phyloP scores from a whole-genome alignment of 495 filamentous ascomycete genomes.

The Xylaria curta region DNA sequence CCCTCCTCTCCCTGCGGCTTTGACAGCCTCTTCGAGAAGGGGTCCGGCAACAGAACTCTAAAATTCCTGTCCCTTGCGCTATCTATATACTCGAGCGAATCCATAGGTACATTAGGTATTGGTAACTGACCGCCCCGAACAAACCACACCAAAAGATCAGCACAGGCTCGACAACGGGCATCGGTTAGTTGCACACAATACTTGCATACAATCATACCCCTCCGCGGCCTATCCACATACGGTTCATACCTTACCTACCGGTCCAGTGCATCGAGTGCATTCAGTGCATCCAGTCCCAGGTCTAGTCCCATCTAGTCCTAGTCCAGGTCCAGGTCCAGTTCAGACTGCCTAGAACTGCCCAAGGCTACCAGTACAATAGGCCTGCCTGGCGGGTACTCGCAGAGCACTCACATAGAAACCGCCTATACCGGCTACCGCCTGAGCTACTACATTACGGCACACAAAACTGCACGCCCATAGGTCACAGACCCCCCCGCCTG shows the following conservation, averaged over 20 bases:
- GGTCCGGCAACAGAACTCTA: neutral
- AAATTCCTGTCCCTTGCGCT: neutral
- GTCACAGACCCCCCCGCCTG: constrained; percentile 11
- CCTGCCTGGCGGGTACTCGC: constrained; percentile 8
- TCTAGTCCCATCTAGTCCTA: neutral
- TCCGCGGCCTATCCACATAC: neutral
- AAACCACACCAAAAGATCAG: constrained; percentile 6
- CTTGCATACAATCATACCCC: constrained; percentile 14
- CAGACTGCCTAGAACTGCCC: neutral
- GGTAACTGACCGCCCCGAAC: neutral
- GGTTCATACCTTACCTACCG: neutral
- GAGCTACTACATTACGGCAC: constrained; percentile 13
- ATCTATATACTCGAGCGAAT: neutral
- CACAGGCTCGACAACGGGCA: neutral
- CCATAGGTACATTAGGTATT: neutral
- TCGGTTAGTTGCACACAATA: constrained; percentile 26
- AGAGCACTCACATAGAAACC: neutral
- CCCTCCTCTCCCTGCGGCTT: constrained; percentile 10
- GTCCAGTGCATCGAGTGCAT: neutral
- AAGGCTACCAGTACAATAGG: constrained; percentile 1
- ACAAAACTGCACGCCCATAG: neutral
- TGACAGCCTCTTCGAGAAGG: constrained; percentile 19
- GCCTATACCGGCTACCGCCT: neutral
- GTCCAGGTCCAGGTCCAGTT: neutral
- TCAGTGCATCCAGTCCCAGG: neutral